Evolutionary conservation across 2,329 filamentous ascomycete species (phyloP).

Genomic region (Orbilia ellipsospora): DNA sequence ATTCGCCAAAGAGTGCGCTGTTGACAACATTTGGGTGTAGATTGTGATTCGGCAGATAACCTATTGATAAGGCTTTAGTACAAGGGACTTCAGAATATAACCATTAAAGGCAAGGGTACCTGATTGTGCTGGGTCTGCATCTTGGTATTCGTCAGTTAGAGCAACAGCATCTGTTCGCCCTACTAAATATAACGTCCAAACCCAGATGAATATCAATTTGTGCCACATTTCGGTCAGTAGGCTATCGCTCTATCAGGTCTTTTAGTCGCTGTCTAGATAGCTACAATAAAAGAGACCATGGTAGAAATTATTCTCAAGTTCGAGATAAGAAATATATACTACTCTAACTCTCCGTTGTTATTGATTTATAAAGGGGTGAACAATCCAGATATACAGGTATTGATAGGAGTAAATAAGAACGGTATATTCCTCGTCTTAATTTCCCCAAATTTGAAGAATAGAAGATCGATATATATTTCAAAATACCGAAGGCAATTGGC

Average conservation of each 20-base stretch:
- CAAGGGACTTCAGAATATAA: not conserved
- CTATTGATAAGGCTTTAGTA: constrained; percentile 1
- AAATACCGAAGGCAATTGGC: too few relatives aligned
- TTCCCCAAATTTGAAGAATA: not conserved
- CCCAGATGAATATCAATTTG: not conserved
- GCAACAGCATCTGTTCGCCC: constrained; percentile 8
- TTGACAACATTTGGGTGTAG: constrained; percentile 41
- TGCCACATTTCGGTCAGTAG: constrained; percentile 7
- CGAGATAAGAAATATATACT: too few relatives aligned
- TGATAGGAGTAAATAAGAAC: too few relatives aligned
- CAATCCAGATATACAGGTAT: too few relatives aligned
- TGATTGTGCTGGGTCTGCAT: constrained; percentile 43
- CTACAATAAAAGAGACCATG: too few relatives aligned
- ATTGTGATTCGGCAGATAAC: constrained; percentile 48
- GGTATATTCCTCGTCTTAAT: not conserved
- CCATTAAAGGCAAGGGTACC: constrained; percentile 19
- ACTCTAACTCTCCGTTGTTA: too few relatives aligned
- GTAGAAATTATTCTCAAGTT: too few relatives aligned
- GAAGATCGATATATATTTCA: too few relatives aligned
- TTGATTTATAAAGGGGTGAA: too few relatives aligned
- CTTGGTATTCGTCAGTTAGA: constrained; percentile 41
- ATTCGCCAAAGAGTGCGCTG: constrained; percentile 30
- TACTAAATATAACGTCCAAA: not conserved
- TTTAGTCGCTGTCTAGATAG: too few relatives aligned
- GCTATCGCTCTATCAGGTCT: not conserved